Base-by-base conservation (phyloP, 108 stramenopile species). In the Nitzschia inconspicua region DNA sequence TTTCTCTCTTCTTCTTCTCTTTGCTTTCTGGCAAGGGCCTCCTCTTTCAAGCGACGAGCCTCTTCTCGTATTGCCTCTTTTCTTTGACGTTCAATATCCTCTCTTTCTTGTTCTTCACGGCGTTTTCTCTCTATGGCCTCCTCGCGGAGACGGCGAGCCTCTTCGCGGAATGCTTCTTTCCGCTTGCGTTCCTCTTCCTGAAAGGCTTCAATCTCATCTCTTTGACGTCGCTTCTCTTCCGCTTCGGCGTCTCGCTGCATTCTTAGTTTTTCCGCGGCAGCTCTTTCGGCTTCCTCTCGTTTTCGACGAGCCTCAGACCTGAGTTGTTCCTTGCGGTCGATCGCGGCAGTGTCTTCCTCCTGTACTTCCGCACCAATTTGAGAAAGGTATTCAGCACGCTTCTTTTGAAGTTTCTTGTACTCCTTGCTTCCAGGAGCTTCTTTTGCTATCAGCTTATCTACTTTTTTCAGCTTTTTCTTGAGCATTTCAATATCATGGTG, bases 391-490 rank as follows among this genome's bases (percentile, higher is more conserved):
- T 68, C 46, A 11, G 19, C 39, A 13, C 26, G 19, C 47, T 68
- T 68, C 30, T 60, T 60, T n/a, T 48, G 24, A 5, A 60, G 47
- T 18, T 68, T 68, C 42, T 68, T 60, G 59, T 68, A 53, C 14
- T 68, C 59, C 30, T 60, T 68, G 5, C 50, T 34, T 13, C 44
- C 59, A 23, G 44, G 31, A 3, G 31, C 39, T 8, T 32, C 40
- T 1, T 18, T 37, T 0, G 3, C 18, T 44, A 68, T 37, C 44
- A 68, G 44, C 28, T 68, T 60, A 25, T 60, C 52, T 0, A 68
- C 68, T 31, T 68, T 68, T 43, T 60, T 57, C 44, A 68, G 35
- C 39, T 68, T 68, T 30, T 68, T 68, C 9, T 60, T 31, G 25
- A 68, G 36, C 39, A 68, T 53, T 3, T 47, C 22, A 27, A 27